Percentiles rank a stretch among this genome's conserved stretches.
phyloP scores from a whole-genome alignment of 202 grass and related monocot genomes.

The Digitaria exilis region DNA sequence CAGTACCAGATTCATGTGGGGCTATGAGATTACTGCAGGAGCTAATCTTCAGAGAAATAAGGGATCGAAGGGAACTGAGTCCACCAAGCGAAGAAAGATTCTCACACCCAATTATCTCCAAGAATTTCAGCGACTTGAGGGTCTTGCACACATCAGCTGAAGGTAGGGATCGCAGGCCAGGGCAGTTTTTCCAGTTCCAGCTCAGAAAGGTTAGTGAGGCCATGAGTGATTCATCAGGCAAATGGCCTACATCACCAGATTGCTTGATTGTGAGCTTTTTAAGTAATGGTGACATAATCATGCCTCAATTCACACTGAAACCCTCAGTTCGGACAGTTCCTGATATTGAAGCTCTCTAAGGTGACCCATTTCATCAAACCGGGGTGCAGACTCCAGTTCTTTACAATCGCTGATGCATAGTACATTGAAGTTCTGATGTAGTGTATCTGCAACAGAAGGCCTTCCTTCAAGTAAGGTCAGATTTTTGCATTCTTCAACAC shows the following conservation, averaged over 20 bases:
- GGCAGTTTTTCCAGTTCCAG: not conserved
- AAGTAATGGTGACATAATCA: not conserved
- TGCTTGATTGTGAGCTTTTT: accelerated
- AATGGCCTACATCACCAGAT: not conserved
- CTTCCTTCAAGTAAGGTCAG: constrained; percentile 7
- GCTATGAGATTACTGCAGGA: constrained; percentile 20
- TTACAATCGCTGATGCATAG: not conserved
- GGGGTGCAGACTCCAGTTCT: not conserved
- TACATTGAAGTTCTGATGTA: not conserved
- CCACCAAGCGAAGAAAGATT: constrained; percentile 16
- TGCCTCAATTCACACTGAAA: not conserved
- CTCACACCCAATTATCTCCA: not conserved
- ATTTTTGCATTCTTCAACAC: not conserved
- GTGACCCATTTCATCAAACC: not conserved
- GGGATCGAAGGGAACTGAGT: not conserved
- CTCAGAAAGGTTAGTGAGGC: not conserved
- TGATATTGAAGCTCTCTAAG: not conserved
- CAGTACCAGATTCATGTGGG: not conserved
- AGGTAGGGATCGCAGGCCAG: not conserved
- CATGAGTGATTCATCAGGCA: not conserved
- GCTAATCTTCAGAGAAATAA: constrained; percentile 4
- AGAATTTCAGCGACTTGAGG: constrained; percentile 1
- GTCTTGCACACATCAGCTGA: constrained; percentile 10
- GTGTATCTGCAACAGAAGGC: not conserved
- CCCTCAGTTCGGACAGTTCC: not conserved